phyloP scores from a whole-genome alignment of 805 yeast species.

The Diddensiella santjacobensis region DNA sequence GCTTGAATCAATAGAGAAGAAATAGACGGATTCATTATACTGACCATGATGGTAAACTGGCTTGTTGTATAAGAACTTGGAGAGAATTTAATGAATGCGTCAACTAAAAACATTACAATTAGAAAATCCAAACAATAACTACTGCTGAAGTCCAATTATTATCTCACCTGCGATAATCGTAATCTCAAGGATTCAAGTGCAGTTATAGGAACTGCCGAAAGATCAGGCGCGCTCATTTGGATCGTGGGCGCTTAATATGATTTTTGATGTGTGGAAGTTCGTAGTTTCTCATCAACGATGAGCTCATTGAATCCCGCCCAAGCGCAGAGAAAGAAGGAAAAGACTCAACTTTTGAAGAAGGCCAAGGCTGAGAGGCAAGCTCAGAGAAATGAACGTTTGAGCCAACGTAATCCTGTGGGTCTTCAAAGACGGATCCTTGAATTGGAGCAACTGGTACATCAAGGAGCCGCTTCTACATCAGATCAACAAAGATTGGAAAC shows the following conservation, averaged over 20 bases:
- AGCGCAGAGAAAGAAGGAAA: conserved; percentile 26
- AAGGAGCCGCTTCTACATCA: conserved; percentile 23
- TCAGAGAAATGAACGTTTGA: conserved; percentile 26
- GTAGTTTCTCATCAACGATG: background rate
- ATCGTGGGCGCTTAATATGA: background rate
- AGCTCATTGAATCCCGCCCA: conserved; percentile 11
- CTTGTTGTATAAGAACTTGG: conserved; percentile 48
- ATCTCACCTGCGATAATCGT: conserved; percentile 52
- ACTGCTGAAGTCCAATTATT: background rate
- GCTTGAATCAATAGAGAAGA: too few relatives aligned
- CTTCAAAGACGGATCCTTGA: conserved; percentile 22
- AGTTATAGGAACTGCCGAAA: conserved; percentile 53
- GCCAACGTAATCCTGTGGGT: conserved; percentile 18
- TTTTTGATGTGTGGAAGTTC: background rate
- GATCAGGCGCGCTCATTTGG: conserved; percentile 26
- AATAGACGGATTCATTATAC: too few relatives aligned
- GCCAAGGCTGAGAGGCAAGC: conserved; percentile 24
- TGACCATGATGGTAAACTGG: conserved; percentile 44
- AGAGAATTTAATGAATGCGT: conserved; percentile 58
- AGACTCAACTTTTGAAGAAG: conserved; percentile 28
- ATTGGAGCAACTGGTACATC: conserved; percentile 25
- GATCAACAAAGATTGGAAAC: conserved; percentile 14
- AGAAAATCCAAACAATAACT: background rate
- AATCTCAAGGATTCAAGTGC: conserved; percentile 61
- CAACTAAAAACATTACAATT: conserved; percentile 27